Evolutionary conservation across 192 early-diverging fungal species (phyloP).

Genomic region (Umbelopsis vinacea): DNA sequence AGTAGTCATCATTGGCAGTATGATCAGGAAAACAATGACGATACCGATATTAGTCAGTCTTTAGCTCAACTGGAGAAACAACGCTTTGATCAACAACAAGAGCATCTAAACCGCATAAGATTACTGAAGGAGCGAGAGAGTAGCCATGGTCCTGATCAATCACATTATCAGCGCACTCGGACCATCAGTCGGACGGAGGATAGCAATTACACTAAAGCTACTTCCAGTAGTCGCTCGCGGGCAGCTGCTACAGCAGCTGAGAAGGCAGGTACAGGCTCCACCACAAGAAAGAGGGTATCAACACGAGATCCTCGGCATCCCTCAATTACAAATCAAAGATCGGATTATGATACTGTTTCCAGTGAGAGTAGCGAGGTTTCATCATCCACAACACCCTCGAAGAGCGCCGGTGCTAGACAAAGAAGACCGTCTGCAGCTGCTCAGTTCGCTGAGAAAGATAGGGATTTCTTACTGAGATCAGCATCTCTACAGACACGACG

Average conservation of each 20-base stretch:
- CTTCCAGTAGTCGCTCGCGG: conserved; percentile 7
- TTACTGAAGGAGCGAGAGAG: neutral
- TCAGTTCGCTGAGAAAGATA: neutral
- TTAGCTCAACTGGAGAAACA: neutral
- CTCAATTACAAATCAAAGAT: neutral
- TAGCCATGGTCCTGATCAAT: neutral
- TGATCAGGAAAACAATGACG: neutral
- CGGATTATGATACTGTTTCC: neutral
- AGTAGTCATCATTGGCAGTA: neutral
- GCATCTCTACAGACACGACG: conserved; percentile 9
- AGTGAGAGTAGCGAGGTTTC: neutral
- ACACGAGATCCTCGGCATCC: neutral
- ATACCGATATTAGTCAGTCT: neutral
- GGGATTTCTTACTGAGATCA: conserved; percentile 13
- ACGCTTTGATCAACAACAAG: conserved; percentile 4
- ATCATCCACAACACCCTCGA: neutral
- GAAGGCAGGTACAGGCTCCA: neutral
- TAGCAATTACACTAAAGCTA: conserved; percentile 13
- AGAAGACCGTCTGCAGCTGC: neutral
- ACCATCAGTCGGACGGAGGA: neutral
- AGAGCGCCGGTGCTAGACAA: neutral
- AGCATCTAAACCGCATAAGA: neutral
- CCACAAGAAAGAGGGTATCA: neutral
- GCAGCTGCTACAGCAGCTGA: conserved; percentile 12
- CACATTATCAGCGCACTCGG: neutral